phyloP scores from a whole-genome alignment of 2,329 filamentous ascomycete species.

The Lachnellula occidentalis region DNA sequence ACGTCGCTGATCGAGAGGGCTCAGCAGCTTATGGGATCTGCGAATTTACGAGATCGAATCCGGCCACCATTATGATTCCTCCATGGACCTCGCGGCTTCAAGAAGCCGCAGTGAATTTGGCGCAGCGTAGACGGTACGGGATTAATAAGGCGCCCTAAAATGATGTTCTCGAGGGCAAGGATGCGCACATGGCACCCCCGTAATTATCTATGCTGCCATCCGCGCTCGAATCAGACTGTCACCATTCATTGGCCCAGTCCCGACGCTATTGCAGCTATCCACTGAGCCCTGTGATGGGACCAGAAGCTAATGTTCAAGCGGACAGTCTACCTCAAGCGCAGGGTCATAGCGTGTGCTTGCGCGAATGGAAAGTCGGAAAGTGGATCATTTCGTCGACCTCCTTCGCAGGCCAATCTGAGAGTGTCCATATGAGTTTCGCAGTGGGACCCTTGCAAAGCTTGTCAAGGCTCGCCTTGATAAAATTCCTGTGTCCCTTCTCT shows the following conservation, averaged over 20 bases:
- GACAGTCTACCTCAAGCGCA: constrained; percentile 4
- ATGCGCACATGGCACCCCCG: constrained; percentile 22
- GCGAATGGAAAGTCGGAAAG: constrained; percentile 16
- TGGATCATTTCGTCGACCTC: neutral
- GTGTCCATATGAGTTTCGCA: constrained; percentile 24
- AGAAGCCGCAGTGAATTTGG: neutral
- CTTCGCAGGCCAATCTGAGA: constrained; percentile 16
- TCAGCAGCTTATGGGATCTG: neutral
- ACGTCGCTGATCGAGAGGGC: neutral
- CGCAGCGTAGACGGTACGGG: neutral
- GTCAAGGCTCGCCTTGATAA: constrained; percentile 8
- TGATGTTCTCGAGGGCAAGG: constrained; percentile 8
- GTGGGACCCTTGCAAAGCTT: constrained; percentile 18
- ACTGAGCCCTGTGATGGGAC: constrained; percentile 5
- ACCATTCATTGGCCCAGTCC: constrained; percentile 16
- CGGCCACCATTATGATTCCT: neutral
- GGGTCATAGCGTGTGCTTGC: constrained; percentile 1
- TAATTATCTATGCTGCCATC: constrained; percentile 22
- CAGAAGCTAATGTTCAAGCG: constrained; percentile 8
- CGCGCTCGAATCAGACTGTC: constrained; percentile 24
- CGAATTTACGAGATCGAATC: neutral
- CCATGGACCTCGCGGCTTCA: neutral
- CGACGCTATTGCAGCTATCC: constrained; percentile 12
- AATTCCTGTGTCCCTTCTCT: neutral
- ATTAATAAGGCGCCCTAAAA: neutral